Evolutionary conservation across 2,329 filamentous ascomycete genomes (phyloP), one percentile per base, ranked within the genome.

Genomic region (Trichoderma gracile): DNA sequence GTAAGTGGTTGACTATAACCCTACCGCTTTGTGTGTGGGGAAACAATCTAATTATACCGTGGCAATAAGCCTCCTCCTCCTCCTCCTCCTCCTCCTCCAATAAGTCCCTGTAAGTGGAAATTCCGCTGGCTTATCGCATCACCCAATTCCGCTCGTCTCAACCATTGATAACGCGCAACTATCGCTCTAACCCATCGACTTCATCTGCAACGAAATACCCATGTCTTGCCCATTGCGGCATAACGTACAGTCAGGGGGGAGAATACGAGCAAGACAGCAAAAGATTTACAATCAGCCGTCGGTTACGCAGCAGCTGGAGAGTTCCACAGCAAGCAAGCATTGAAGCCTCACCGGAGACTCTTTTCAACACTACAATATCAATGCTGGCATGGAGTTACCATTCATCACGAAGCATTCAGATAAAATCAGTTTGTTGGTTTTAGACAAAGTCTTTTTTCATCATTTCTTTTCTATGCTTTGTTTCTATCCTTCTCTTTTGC

Each of bases 401-500:
- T 43, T 46, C 43, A 60, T 60, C 57, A 60, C 47, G 19, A n/a
- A 38, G 33, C 52, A 38, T 54, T 33, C 9, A 10, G 2, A 33
- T 7, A n/a, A n/a, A 27, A 3, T 27, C 27, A 27, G 30, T 10
- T 3, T 38, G 12, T 17, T 21, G 33, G 10, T 53, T 62, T 46
- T 45, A 5, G 47, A 38, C 47, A 62, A 54, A 62, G 59, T 53
- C 42, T 43, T 55, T 55, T 10, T 54, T 52, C 43, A 54, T 53
- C 33, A 45, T 62, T 62, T 40, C 49, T 25, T 62, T 62, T 62
- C 38, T 62, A 46, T 54, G 45, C 43, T 38, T 38, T 40, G 33
- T 59, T 38, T n/a, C 27, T 30, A 27, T 19, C 47, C 25, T 47
- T 30, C 58, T 54, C 40, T 54, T 45, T 46, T 46, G 15, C 21